phyloP scores from a whole-genome alignment of 2,329 filamentous ascomycete species.

The Penicillium sp. region DNA sequence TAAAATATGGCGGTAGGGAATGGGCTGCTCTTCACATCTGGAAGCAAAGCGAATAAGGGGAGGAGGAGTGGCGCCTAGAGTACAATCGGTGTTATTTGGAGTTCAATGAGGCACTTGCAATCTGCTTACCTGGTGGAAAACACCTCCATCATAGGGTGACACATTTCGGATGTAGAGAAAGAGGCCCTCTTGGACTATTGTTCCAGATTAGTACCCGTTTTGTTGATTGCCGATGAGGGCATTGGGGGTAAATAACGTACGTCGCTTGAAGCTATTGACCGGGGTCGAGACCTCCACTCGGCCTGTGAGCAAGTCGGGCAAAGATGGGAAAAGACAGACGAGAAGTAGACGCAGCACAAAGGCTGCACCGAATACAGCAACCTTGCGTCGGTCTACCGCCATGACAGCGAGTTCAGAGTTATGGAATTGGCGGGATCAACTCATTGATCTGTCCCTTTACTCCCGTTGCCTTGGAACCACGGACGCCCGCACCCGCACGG shows the following conservation, averaged over 20 bases:
- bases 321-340: conserved; percentile 75
- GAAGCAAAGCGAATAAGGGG: conserved; percentile 86
- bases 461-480: conserved; percentile 9
- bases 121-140: conserved; percentile 62
- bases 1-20: conserved; percentile 80
- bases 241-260: conserved; percentile 49
- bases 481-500: conserved; percentile 32
- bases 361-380: conserved; percentile 71
- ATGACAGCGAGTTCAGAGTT: conserved; percentile 35
- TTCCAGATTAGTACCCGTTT: conserved; percentile 6
- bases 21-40: conserved; percentile 65
- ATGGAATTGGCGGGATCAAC: not conserved
- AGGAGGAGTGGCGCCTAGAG: conserved; percentile 79
- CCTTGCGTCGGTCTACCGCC: conserved; percentile 60
- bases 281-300: conserved; percentile 97
- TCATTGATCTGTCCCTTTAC: conserved; percentile 3
- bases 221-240: not conserved
- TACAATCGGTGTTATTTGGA: conserved; percentile 7
- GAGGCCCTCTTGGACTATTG: conserved; percentile 85
- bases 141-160: conserved; percentile 94
- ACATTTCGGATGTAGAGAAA: conserved; percentile 97
- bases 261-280: conserved; percentile 95
- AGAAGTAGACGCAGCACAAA: conserved; percentile 77
- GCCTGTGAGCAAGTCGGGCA: conserved; percentile 82
- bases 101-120: not conserved